A percentile compares a stretch with the other conserved stretches of the same genome.
Conservation (phyloP, 208 protist genomes). For the Trypanosoma congolense region DNA sequence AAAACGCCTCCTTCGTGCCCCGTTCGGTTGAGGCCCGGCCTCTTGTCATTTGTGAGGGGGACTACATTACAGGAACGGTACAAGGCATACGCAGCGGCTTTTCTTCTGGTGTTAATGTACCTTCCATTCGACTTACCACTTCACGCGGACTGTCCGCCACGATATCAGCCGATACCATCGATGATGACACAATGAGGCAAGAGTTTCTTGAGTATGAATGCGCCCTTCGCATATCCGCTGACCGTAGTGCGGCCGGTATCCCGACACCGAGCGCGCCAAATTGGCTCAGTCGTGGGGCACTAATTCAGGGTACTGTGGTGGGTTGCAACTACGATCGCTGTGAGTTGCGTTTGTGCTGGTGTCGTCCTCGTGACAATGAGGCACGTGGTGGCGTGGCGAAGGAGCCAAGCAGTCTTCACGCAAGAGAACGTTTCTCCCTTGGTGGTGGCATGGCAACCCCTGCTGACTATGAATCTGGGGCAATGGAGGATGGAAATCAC, state of each 20-base stretch:
- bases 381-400: background rate
- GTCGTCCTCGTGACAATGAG: conserved; percentile 31
- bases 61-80: conserved; percentile 64
- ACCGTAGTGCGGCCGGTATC: conserved; percentile 10
- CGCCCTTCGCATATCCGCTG: conserved; percentile 22
- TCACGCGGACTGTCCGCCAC: conserved; percentile 60
- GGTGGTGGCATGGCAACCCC: background rate
- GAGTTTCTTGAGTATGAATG: conserved; percentile 55
- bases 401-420: background rate
- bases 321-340: conserved; percentile 64
- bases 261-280: conserved; percentile 17
- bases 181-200: conserved; percentile 41
- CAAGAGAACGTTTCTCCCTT: background rate
- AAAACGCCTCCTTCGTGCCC: conserved; percentile 9
- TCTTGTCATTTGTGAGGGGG: conserved; percentile 58
- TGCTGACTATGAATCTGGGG: conserved; percentile 1
- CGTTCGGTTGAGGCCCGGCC: conserved; percentile 15
- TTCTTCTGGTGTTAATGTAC: conserved; percentile 2
- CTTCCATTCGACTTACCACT: conserved; percentile 59
- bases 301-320: conserved; percentile 66
- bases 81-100: conserved; percentile 40
- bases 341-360: conserved; percentile 75
- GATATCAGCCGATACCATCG: conserved; percentile 50
- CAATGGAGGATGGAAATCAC: conserved; percentile 1
- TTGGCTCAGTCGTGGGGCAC: conserved; percentile 59